Evolutionary conservation across 768 basidiomycete genomes (phyloP).

Genomic region (Xerocomus potaroensis): DNA sequence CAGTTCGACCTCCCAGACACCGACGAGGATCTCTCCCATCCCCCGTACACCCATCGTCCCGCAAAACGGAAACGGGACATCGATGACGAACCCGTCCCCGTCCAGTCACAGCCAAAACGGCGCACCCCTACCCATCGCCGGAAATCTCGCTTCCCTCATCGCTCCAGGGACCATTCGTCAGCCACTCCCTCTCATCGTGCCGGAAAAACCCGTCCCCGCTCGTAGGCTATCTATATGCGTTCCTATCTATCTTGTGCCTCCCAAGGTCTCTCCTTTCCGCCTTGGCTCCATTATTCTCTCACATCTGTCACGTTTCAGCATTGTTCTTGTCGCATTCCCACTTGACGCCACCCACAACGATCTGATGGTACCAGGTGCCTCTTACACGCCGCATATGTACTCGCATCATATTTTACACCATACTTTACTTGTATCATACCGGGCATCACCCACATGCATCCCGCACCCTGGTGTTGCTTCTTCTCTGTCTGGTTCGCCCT

Average conservation of each 20-base stretch:
- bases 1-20: slow-evolving; percentile 64
- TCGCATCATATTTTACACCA: slow-evolving; percentile 24
- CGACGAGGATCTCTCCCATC: slow-evolving; percentile 66
- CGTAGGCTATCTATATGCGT: slow-evolving; percentile 10
- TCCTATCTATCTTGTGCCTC: slow-evolving; percentile 1
- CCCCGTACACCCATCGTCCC: slow-evolving; percentile 57
- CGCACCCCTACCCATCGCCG: slow-evolving; percentile 17
- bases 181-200: slow-evolving; percentile 9
- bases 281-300: slow-evolving; percentile 10
- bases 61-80: slow-evolving; percentile 49
- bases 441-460: slow-evolving; percentile 12
- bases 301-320: slow-evolving; percentile 11
- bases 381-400: slow-evolving; percentile 24
- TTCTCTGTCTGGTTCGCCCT: background rate
- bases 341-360: slow-evolving; percentile 5
- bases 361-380: slow-evolving; percentile 6
- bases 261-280: background rate
- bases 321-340: slow-evolving; percentile 6
- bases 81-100: slow-evolving; percentile 12
- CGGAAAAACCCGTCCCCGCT: slow-evolving; percentile 17
- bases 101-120: slow-evolving; percentile 23
- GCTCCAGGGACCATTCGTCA: slow-evolving; percentile 6
- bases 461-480: slow-evolving; percentile 1
- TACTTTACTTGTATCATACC: slow-evolving; percentile 24
- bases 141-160: slow-evolving; percentile 14